These are phyloP conservation scores for Fraxinus quadrangulata DNA, from an alignment of 257 asterid genomes.

Conservation along the genomic window DNA sequence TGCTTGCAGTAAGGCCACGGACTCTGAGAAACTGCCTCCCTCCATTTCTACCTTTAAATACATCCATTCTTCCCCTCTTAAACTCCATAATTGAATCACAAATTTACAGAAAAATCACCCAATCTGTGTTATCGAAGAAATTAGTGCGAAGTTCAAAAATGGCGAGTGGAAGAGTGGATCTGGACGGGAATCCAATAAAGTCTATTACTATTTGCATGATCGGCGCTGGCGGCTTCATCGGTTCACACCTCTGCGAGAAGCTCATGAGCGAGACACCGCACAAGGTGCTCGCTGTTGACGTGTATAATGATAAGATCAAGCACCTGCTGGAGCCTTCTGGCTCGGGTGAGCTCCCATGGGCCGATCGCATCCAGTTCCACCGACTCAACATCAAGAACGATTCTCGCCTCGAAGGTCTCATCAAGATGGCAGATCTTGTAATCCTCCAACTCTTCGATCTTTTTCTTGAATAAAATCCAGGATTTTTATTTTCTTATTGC, in stretches of 20 bases:
- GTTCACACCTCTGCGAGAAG: slow-evolving; percentile 63
- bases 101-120: background rate
- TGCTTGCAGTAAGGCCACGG: background rate
- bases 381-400: slow-evolving; percentile 60
- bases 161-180: slow-evolving; percentile 57
- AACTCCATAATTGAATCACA: background rate
- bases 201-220: slow-evolving; percentile 60
- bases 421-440: slow-evolving; percentile 61
- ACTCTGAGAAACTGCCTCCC: slow-evolving; percentile 20
- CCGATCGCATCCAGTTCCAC: slow-evolving; percentile 52
- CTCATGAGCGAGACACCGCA: slow-evolving; percentile 55
- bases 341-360: slow-evolving; percentile 25
- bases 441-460: background rate
- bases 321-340: slow-evolving; percentile 50
- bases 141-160: slow-evolving; percentile 10
- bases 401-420: slow-evolving; percentile 61
- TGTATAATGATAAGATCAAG: slow-evolving; percentile 58
- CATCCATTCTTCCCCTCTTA: background rate
- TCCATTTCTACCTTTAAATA: slow-evolving; percentile 43
- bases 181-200: slow-evolving; percentile 51
- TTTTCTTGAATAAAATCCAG: background rate
- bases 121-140: background rate
- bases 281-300: slow-evolving; percentile 60
- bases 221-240: slow-evolving; percentile 74
- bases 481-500: background rate